Evolutionary conservation across 257 asterid species (phyloP).

Genomic region (Mentha longifolia): DNA sequence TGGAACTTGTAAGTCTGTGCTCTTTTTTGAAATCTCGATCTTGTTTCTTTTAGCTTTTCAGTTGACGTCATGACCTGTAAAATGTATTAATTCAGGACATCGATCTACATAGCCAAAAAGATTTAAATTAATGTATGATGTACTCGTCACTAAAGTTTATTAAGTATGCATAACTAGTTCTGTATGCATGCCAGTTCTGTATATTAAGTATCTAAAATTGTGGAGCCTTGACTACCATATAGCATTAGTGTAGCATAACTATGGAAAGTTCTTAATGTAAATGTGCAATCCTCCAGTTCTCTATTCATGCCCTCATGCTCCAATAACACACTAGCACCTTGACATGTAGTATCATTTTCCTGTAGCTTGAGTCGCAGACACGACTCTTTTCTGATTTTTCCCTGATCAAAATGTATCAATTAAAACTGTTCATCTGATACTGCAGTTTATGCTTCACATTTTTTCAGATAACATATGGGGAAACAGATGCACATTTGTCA

Average conservation of each 20-base stretch:
- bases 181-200: constrained; percentile 17
- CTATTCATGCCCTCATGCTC: constrained; percentile 18
- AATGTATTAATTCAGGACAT: neutral
- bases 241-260: neutral
- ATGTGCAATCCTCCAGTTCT: constrained; percentile 5
- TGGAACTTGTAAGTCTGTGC: constrained; percentile 73
- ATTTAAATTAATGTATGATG: neutral
- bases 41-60: constrained; percentile 20
- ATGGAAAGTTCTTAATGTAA: neutral
- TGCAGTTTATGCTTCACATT: constrained; percentile 19
- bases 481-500: constrained; percentile 97
- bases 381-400: constrained; percentile 2
- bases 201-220: neutral
- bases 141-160: neutral
- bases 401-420: constrained; percentile 3
- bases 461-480: constrained; percentile 88
- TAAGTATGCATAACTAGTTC: too few relatives aligned
- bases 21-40: constrained; percentile 28
- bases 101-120: constrained; percentile 6
- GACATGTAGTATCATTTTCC: constrained; percentile 12
- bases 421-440: constrained; percentile 28
- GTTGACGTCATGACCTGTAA: neutral
- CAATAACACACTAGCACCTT: constrained; percentile 15
- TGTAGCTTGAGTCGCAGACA: constrained; percentile 12
- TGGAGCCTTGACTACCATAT: constrained; percentile 1